Conservation (phyloP, 805 yeast genomes). For the Candida gorgasii region DNA sequence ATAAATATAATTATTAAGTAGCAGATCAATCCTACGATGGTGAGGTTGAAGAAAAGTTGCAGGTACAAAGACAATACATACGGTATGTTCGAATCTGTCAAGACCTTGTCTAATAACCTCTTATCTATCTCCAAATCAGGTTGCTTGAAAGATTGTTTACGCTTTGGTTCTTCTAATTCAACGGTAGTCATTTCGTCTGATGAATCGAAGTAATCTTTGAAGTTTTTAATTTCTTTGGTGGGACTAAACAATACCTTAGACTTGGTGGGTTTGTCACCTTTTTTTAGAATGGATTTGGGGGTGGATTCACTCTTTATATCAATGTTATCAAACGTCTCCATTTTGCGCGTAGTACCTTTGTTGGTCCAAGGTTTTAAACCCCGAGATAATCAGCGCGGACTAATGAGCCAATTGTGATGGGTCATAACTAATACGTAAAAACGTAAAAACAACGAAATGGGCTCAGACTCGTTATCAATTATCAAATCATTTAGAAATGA, state of each 20-base stretch:
- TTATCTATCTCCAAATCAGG: neutral
- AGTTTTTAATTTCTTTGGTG: constrained; percentile 25
- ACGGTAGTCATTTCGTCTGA: constrained; percentile 11
- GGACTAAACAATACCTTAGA: constrained; percentile 36
- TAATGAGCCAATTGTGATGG: too few relatives aligned
- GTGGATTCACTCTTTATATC: constrained; percentile 17
- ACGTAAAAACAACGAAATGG: neutral
- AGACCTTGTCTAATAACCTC: constrained; percentile 6
- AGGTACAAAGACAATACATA: constrained; percentile 60
- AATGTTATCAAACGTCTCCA: constrained; percentile 5
- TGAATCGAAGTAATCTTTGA: constrained; percentile 19
- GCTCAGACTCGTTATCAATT: constrained; percentile 7
- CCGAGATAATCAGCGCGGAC: too few relatives aligned
- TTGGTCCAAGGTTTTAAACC: constrained; percentile 3
- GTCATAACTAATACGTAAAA: too few relatives aligned
- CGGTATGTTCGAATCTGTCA: constrained; percentile 51
- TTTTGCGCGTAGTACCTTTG: too few relatives aligned
- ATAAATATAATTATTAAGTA: constrained; percentile 54
- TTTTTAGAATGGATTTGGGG: constrained; percentile 16
- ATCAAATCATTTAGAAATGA: constrained; percentile 7
- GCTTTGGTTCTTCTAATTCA: neutral
- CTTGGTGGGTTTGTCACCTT: constrained; percentile 5
- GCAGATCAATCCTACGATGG: constrained; percentile 51
- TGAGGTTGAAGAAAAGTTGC: constrained; percentile 60
- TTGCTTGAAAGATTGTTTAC: constrained; percentile 1